Conservation (phyloP, 192 early-diverging fungal species). For the Radiomyces spectabilis region DNA sequence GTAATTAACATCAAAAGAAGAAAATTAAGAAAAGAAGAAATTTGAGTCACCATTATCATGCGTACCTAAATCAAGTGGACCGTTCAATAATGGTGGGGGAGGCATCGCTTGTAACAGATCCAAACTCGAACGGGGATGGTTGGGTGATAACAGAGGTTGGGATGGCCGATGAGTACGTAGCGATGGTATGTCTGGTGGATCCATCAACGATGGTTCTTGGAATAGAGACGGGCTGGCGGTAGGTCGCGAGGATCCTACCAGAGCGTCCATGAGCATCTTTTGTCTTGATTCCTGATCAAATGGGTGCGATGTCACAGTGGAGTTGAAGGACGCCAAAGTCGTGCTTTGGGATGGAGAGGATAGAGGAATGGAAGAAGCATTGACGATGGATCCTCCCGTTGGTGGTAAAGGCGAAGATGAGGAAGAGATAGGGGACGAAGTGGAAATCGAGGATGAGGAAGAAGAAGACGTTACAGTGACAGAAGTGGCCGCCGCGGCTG, state of each 20-base stretch:
- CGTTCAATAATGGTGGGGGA: too few relatives aligned
- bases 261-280: slow-evolving; percentile 6
- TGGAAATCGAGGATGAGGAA: background rate
- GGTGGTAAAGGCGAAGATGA: too few relatives aligned
- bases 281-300: slow-evolving; percentile 1
- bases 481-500: too few relatives aligned
- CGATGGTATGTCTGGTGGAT: background rate
- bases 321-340: background rate
- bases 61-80: too few relatives aligned
- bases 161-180: background rate
- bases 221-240: background rate
- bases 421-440: background rate
- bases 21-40: background rate
- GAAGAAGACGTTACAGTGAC: background rate
- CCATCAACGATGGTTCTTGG: background rate
- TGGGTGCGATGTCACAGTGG: background rate
- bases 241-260: background rate
- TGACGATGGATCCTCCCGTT: too few relatives aligned
- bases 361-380: background rate
- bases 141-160: background rate
- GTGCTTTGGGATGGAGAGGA: background rate
- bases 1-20: background rate
- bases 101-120: background rate
- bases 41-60: too few relatives aligned
- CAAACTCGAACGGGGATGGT: background rate